Evolutionary conservation across 73 alveolate species (phyloP), one percentile per base, ranked within the genome.

Genomic region (Blepharisma stoltei): DNA sequence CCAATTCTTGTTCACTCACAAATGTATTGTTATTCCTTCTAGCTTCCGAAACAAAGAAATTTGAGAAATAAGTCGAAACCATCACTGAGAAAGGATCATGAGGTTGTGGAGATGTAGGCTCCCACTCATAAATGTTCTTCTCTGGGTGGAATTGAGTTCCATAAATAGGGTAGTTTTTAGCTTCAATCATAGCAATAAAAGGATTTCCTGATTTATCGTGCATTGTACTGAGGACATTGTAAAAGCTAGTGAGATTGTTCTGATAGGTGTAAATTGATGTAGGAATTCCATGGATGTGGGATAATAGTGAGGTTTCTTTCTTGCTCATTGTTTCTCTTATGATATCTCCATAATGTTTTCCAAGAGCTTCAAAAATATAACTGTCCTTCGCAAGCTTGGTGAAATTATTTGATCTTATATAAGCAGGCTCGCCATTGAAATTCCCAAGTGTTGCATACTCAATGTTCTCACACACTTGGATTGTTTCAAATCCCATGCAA

Each of bases 81-180:
- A 44, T 38, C 11, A 32, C 54, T 21, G 89, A 49, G 4, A 43
- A 9, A n/a, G 45, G 38, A 77, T 18, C 21, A 54, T 77, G 81
- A 53, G 83, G 65, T 4, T 27, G 48, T 1, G 48, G 38, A 52
- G 41, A 37, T 71, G 25, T 68, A 46, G 46, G 86, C 6, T 81
- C 54, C 82, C 87, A 81, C 54, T 81, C 82, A 81, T 48, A 54
- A 5, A 43, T 25, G 54, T 77, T 55, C 68, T 86, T 86, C 67
- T 86, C 93, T 11, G 92, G 92, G 78, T 89, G 94, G 83, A 54
- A 89, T 55, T 86, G 85, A 78, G 79, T 68, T 14, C 86, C 89
- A 60, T 25, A 81, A 54, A 89, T 83, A 6, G 96, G 94, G 75
- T 81, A 78, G 47, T 53, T 38, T 46, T 78, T 82, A 41, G 83